A percentile compares a stretch with the other conserved stretches of the same genome.
Evolutionary conservation across 495 filamentous ascomycete genomes (phyloP).

Genomic region (Penicillium psychrofluorescens): DNA sequence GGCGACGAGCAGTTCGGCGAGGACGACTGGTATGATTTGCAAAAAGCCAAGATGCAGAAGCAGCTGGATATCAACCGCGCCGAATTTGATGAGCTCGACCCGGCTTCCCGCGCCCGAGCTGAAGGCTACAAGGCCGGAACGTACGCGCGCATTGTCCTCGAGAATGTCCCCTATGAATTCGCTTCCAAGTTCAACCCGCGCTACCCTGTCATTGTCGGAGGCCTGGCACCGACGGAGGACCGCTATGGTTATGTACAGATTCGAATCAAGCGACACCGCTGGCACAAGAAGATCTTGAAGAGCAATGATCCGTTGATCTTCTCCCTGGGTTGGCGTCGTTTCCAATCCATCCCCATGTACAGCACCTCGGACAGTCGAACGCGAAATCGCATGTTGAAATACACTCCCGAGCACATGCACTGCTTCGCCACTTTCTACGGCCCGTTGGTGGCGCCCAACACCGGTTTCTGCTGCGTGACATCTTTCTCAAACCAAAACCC

Average conservation of each 20-base stretch:
- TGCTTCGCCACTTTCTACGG: slow-evolving; percentile 95
- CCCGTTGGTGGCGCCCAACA: slow-evolving; percentile 89
- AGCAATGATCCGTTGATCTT: slow-evolving; percentile 96
- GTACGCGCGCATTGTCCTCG: slow-evolving; percentile 83
- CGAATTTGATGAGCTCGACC: slow-evolving; percentile 82
- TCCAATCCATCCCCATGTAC: slow-evolving; percentile 88
- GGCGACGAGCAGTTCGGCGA: slow-evolving; percentile 76
- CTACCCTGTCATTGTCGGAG: slow-evolving; percentile 82
- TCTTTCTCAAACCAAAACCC: slow-evolving; percentile 81
- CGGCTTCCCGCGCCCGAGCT: slow-evolving; percentile 66
- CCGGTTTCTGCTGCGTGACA: slow-evolving; percentile 89
- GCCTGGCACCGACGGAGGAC: slow-evolving; percentile 85
- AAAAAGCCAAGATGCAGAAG: slow-evolving; percentile 91
- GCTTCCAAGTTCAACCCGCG: slow-evolving; percentile 77
- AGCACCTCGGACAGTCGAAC: slow-evolving; percentile 89
- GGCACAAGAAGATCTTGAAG: slow-evolving; percentile 99
- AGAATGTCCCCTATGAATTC: slow-evolving; percentile 87
- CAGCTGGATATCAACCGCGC: slow-evolving; percentile 90
- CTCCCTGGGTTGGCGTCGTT: slow-evolving; percentile 93
- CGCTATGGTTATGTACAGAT: slow-evolving; percentile 92
- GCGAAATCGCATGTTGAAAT: slow-evolving; percentile 95
- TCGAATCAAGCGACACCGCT: slow-evolving; percentile 91
- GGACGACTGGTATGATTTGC: slow-evolving; percentile 96
- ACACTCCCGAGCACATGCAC: slow-evolving; percentile 96
- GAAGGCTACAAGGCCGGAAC: slow-evolving; percentile 91